phyloP scores from a whole-genome alignment of 148 eudicot genomes.

The Chenopodium berlandieri region DNA sequence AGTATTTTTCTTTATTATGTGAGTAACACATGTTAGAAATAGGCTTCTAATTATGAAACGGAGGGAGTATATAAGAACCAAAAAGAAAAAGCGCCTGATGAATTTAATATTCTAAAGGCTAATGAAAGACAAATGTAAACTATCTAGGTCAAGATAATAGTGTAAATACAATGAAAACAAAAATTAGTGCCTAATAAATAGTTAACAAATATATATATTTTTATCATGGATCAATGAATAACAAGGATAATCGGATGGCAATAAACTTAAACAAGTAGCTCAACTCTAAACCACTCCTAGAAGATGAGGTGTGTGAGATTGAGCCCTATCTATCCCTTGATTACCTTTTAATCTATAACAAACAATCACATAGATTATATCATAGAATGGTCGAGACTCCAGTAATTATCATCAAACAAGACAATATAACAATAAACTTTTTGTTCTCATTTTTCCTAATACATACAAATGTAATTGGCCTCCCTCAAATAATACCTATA shows the following conservation, averaged over 20 bases:
- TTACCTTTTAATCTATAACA: background rate
- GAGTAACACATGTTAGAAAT: too few relatives aligned
- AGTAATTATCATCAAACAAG: background rate
- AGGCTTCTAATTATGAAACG: too few relatives aligned
- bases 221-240: background rate
- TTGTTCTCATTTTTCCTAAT: background rate
- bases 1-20: too few relatives aligned
- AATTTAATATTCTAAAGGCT: too few relatives aligned
- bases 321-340: background rate
- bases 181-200: background rate
- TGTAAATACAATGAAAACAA: background rate
- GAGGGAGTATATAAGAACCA: too few relatives aligned
- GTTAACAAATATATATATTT: background rate
- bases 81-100: too few relatives aligned
- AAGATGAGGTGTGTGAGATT: constrained; percentile 11
- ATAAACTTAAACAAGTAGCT: constrained; percentile 22
- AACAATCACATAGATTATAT: background rate
- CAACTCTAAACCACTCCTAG: constrained; percentile 20
- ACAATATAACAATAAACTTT: background rate
- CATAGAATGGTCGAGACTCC: background rate
- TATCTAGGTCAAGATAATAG: background rate
- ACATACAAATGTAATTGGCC: background rate
- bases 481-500: background rate
- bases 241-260: constrained; percentile 13
- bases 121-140: constrained; percentile 1